A percentile compares a stretch with the other conserved stretches of the same genome.
phyloP scores from a whole-genome alignment of 116 monocot species.

The Posidonia oceanica region DNA sequence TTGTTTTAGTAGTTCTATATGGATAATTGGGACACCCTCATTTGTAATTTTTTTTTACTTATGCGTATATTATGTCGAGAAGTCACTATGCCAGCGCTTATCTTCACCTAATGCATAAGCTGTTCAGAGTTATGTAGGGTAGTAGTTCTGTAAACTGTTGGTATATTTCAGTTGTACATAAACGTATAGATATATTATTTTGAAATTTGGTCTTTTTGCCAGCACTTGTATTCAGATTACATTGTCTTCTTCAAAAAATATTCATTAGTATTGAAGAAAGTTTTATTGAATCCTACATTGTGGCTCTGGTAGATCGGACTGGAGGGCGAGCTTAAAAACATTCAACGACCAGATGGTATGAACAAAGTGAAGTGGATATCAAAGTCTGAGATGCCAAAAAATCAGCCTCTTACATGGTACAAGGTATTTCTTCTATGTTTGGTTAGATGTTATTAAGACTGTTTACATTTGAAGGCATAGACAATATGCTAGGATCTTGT shows the following conservation, averaged over 20 bases:
- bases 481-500: neutral
- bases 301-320: constrained; percentile 57
- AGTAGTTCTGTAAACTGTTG: no score
- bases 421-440: constrained; percentile 44
- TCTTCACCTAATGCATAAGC: no score
- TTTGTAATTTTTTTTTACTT: no score
- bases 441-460: neutral
- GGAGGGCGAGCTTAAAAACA: constrained; percentile 54
- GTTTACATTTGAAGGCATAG: neutral
- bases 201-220: no score
- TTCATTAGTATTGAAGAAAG: no score
- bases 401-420: constrained; percentile 96
- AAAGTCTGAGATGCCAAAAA: constrained; percentile 38
- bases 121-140: no score
- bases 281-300: neutral
- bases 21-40: no score
- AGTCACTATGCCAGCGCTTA: no score
- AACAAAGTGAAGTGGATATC: constrained; percentile 52
- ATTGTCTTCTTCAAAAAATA: neutral
- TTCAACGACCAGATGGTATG: constrained; percentile 33
- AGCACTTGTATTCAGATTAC: neutral
- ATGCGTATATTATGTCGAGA: no score
- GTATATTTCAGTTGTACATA: no score
- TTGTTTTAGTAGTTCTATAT: no score
- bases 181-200: no score